Base-by-base conservation (phyloP, 176 grass and related monocot genomes). In the Avena eriantha region DNA sequence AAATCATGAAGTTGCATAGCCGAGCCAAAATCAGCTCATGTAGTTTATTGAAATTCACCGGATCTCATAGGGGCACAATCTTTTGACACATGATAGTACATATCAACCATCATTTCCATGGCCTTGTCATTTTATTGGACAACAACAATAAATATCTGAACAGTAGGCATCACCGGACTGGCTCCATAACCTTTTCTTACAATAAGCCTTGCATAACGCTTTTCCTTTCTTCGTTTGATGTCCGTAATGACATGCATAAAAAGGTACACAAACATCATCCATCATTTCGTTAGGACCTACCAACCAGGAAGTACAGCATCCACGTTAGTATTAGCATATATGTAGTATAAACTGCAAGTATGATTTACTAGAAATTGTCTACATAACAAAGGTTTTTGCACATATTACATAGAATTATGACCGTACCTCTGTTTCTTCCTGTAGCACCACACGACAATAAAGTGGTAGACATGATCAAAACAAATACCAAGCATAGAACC, bases 31-130 rank as follows among this genome's bases (percentile, higher is more conserved):
- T 4, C 18, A 45, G 6, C 69, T 22, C 6, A 16, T 22, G 22
- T 71, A n/a, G 19, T 45, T 71, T 71, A 71, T 71, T 71, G 69
- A n/a, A 71, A 7, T 45, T 45, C 69, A 71, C 10, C 36, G 10
- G 4, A 43, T 41, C 68, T 70, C 41, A 5, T 70, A 4, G 17
- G 39, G 18, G 65, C 65, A 69, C 34, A 34, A 17, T 2, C 1
- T 11, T 22, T 23, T 70, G 35, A 10, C 8, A n/a, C 18, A 5
- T 43, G 35, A 11, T 70, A 71, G 12, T 71, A 39, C 36, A n/a
- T 45, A 71, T 18, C 19, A 71, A 43, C 1, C 68, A 45, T 5
- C 68, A 71, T n/a, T 41, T 71, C 0, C 9, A 8, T 3, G 1
- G 58, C 9, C 11, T 61, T 61, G 13, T 61, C n/a, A 63, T 23